Percentiles rank a stretch among this genome's conserved stretches.
Conservation (phyloP, 208 protist species). For the Acanthamoeba castellanii region DNA sequence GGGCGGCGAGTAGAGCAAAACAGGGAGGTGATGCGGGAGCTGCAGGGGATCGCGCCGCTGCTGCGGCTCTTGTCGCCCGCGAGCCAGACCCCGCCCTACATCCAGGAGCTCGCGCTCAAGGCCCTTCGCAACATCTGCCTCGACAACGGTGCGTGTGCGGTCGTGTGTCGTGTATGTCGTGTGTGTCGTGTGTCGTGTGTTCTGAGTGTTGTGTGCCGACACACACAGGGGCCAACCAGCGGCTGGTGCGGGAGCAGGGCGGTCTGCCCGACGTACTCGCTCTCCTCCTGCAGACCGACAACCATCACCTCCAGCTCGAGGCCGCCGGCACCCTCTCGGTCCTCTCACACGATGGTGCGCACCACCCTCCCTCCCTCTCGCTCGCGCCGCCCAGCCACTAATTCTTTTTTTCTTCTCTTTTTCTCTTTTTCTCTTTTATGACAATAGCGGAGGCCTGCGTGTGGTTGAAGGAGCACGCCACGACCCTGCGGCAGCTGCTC, state of each 20-base stretch:
- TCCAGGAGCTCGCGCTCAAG: conserved; percentile 31
- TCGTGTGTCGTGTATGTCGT: neutral
- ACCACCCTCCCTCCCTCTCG: neutral
- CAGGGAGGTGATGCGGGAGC: conserved; percentile 21
- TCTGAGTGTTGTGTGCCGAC: neutral
- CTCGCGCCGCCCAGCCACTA: neutral
- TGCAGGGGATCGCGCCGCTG: neutral
- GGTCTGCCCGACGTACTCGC: neutral
- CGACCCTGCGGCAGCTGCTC: neutral
- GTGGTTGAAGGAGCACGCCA: conserved; percentile 7
- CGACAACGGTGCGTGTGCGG: neutral
- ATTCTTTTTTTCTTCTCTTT: neutral
- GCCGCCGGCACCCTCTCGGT: neutral
- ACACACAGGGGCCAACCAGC: neutral
- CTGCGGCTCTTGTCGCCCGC: neutral
- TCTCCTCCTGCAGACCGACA: conserved; percentile 6
- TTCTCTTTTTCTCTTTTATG: neutral
- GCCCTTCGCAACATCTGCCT: conserved; percentile 49
- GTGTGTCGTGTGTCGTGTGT: neutral
- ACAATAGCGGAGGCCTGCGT: neutral
- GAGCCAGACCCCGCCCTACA: neutral
- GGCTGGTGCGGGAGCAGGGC: conserved; percentile 1
- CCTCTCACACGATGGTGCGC: neutral
- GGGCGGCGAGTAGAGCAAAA: neutral
- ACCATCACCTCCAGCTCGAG: neutral